Percentiles rank a stretch among this genome's conserved stretches.
Conservation (phyloP, 352 stramenopile species). For the Pythium brassicae region DNA sequence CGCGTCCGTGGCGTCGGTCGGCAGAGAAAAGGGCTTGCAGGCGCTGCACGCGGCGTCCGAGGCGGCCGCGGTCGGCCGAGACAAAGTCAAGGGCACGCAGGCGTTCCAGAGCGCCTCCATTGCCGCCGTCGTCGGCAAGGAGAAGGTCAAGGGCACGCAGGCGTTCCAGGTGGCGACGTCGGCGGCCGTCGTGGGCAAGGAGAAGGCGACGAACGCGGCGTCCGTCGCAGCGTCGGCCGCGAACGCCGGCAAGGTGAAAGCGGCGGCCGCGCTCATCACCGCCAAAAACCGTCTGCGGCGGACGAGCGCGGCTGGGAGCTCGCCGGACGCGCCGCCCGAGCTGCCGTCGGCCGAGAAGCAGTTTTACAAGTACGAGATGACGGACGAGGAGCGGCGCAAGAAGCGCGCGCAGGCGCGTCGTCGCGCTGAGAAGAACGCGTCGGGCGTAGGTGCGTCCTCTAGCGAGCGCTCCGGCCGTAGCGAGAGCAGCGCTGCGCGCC, state of each 20-base stretch:
- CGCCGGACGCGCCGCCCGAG: constrained; percentile 13
- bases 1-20: constrained; percentile 35
- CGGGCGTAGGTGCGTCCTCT: constrained; percentile 10
- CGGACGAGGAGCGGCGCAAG: constrained; percentile 69
- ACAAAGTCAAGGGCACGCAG: constrained; percentile 47
- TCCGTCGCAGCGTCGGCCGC: constrained; percentile 39
- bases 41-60: constrained; percentile 22
- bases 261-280: constrained; percentile 40
- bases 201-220: constrained; percentile 42
- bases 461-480: constrained; percentile 7
- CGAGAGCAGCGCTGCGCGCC: constrained; percentile 11
- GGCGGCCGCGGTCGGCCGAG: constrained; percentile 19
- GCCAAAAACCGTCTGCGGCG: constrained; percentile 55
- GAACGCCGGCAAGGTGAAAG: constrained; percentile 46
- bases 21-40: constrained; percentile 41
- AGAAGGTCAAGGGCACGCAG: constrained; percentile 55
- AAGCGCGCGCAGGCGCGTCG: constrained; percentile 62
- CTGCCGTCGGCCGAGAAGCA: constrained; percentile 53
- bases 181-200: constrained; percentile 47
- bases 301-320: constrained; percentile 18
- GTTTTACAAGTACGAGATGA: constrained; percentile 83
- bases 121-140: constrained; percentile 35
- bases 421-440: constrained; percentile 58
- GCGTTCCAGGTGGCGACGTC: constrained; percentile 35
- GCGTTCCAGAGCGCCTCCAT: constrained; percentile 50